Evolutionary conservation across 2,329 filamentous ascomycete genomes (phyloP).

Genomic region (Fusarium multiceps): DNA sequence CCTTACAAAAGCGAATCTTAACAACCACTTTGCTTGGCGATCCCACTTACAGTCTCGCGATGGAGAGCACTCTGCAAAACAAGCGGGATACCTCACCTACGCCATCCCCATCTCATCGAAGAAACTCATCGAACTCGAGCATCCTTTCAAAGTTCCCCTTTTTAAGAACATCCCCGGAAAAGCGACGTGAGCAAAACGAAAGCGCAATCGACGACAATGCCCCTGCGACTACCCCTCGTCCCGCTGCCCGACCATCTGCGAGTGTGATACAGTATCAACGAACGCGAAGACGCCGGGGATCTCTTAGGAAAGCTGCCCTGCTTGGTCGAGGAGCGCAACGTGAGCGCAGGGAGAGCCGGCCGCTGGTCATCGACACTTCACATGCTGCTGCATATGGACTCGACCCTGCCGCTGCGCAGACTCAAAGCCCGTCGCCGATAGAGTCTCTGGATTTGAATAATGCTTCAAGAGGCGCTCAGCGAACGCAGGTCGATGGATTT

Average conservation of each 20-base stretch:
- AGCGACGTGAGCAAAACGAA: constrained; percentile 51
- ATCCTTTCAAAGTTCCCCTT: constrained; percentile 78
- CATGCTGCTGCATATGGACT: constrained; percentile 42
- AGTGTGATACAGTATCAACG: constrained; percentile 57
- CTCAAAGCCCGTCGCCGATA: constrained; percentile 41
- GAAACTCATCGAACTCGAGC: constrained; percentile 69
- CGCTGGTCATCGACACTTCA: constrained; percentile 57
- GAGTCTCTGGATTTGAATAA: constrained; percentile 60
- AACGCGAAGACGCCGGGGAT: constrained; percentile 80
- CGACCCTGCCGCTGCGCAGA: constrained; percentile 33
- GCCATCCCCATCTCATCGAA: constrained; percentile 43
- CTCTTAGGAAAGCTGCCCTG: constrained; percentile 86
- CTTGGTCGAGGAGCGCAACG: constrained; percentile 77
- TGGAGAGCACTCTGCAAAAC: constrained; percentile 27
- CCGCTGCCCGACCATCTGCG: constrained; percentile 44
- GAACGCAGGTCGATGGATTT: constrained; percentile 60
- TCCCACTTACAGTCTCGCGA: constrained; percentile 4
- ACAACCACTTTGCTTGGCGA: neutral
- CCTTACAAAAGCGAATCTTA: neutral
- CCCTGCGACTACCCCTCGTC: constrained; percentile 50
- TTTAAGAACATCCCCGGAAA: constrained; percentile 60
- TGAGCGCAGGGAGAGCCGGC: constrained; percentile 65
- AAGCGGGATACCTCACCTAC: constrained; percentile 33
- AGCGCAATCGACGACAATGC: constrained; percentile 53
- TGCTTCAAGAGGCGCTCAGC: constrained; percentile 57